Conservation (phyloP, 805 yeast species). For the Komagataella phaffii region DNA sequence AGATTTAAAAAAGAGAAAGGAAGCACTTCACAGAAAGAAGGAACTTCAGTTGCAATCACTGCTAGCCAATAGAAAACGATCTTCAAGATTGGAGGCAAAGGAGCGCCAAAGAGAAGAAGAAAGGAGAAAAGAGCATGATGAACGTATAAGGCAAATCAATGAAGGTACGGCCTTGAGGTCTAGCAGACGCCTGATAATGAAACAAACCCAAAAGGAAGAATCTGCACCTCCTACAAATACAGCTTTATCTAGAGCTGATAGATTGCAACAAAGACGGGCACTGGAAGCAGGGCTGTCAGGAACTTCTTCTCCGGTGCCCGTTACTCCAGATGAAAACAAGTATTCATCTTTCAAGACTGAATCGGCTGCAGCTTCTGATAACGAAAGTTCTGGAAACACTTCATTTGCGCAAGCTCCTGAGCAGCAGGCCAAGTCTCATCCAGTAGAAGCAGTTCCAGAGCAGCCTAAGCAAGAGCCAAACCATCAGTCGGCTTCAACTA, state of each 20-base stretch:
- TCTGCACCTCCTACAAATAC: neutral
- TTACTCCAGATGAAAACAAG: neutral
- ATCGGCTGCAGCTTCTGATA: neutral
- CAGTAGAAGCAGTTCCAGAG: neutral
- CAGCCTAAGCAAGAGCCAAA: neutral
- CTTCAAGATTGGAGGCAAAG: slow-evolving; percentile 60
- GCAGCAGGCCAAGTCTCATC: neutral
- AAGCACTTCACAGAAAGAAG: slow-evolving; percentile 39
- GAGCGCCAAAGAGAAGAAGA: slow-evolving; percentile 22
- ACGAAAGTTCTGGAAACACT: neutral
- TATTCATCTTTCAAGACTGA: neutral
- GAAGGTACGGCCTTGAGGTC: neutral
- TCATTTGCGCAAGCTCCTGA: neutral
- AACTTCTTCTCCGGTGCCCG: neutral
- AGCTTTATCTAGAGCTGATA: neutral
- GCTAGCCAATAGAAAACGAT: slow-evolving; percentile 57
- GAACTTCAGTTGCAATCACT: slow-evolving; percentile 52
- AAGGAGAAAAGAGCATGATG: neutral
- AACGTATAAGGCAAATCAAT: neutral
- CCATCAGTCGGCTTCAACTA: neutral
- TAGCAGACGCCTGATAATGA: neutral
- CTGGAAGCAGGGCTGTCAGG: neutral
- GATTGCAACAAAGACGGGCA: neutral
- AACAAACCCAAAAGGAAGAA: neutral
- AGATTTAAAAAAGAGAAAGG: slow-evolving; percentile 41